Evolutionary conservation across 805 yeast genomes (phyloP).

Genomic region (Starmerella kuoi): DNA sequence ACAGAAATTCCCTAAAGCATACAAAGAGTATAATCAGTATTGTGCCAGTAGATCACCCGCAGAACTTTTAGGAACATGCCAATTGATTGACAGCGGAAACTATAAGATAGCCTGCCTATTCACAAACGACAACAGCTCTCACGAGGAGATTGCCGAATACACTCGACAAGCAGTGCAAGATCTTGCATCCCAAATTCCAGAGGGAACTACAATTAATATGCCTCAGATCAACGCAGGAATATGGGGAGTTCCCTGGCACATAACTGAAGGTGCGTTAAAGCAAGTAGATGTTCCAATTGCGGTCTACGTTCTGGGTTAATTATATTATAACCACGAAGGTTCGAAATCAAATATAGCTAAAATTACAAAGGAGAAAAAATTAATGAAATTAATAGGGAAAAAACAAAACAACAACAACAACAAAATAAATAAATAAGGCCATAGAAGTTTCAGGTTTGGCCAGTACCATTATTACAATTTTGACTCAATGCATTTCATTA

Average conservation of each 20-base stretch:
- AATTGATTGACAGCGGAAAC: slow-evolving; percentile 35
- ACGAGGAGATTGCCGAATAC: slow-evolving; percentile 37
- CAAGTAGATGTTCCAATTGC: slow-evolving; percentile 30
- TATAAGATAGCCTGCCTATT: slow-evolving; percentile 52
- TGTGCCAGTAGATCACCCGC: slow-evolving; percentile 29
- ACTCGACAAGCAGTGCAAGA: slow-evolving; percentile 43
- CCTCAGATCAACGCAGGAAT: slow-evolving; percentile 75
- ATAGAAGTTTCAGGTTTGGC: too few species aligned
- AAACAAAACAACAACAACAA: too few species aligned
- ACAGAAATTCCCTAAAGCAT: slow-evolving; percentile 45
- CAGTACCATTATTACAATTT: too few species aligned
- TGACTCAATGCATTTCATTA: slow-evolving; percentile 10
- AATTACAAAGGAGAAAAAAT: neutral
- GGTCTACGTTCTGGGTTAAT: slow-evolving; percentile 37
- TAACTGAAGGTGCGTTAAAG: slow-evolving; percentile 44
- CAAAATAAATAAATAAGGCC: too few species aligned
- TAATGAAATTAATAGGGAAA: neutral
- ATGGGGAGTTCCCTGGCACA: slow-evolving; percentile 66
- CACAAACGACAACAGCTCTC: slow-evolving; percentile 39
- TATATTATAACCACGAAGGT: neutral
- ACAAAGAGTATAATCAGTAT: slow-evolving; percentile 35
- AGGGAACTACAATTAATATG: slow-evolving; percentile 37
- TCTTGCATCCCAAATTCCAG: slow-evolving; percentile 30
- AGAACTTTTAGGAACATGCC: slow-evolving; percentile 44
- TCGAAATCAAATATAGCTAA: neutral